Conservation (phyloP, 2,329 filamentous ascomycete species). For the Raffaelea albimanens region DNA sequence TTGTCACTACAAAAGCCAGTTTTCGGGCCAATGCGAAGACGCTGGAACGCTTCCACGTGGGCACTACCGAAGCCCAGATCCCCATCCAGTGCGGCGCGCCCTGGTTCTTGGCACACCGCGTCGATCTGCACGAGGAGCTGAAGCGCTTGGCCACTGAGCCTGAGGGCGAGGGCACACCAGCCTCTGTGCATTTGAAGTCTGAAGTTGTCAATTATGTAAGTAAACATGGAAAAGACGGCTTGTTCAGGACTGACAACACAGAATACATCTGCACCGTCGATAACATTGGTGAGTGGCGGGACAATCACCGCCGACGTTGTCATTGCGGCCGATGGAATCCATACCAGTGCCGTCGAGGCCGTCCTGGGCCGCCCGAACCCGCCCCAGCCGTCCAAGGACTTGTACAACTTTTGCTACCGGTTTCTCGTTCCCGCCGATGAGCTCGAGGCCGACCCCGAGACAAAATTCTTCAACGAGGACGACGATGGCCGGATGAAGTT, state of each 20-base stretch:
- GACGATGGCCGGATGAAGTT: conserved; percentile 17
- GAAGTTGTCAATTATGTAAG: conserved; percentile 20
- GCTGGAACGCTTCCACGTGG: conserved; percentile 13
- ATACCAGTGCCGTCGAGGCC: conserved; percentile 21
- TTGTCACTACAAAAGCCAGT: conserved; percentile 3
- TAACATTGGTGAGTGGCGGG: conserved; percentile 20
- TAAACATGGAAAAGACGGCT: not conserved
- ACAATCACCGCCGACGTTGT: conserved; percentile 26
- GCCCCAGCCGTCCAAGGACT: conserved; percentile 15
- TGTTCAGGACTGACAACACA: conserved; percentile 4
- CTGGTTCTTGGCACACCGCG: conserved; percentile 27
- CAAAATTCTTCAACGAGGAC: conserved; percentile 20
- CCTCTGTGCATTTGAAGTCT: conserved; percentile 15
- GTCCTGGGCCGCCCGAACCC: conserved; percentile 19
- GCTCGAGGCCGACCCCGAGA: conserved; percentile 21
- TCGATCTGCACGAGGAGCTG: conserved; percentile 29
- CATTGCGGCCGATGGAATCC: conserved; percentile 35
- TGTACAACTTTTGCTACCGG: conserved; percentile 25
- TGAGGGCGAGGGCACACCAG: conserved; percentile 16
- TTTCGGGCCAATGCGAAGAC: conserved; percentile 16
- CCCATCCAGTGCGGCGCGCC: conserved; percentile 18
- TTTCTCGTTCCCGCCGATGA: conserved; percentile 23
- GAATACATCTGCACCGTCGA: conserved; percentile 17
- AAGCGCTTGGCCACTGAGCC: conserved; percentile 21
- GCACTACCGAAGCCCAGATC: conserved; percentile 4